phyloP scores from a whole-genome alignment of 805 yeast species.

The Hanseniaspora meyeri region DNA sequence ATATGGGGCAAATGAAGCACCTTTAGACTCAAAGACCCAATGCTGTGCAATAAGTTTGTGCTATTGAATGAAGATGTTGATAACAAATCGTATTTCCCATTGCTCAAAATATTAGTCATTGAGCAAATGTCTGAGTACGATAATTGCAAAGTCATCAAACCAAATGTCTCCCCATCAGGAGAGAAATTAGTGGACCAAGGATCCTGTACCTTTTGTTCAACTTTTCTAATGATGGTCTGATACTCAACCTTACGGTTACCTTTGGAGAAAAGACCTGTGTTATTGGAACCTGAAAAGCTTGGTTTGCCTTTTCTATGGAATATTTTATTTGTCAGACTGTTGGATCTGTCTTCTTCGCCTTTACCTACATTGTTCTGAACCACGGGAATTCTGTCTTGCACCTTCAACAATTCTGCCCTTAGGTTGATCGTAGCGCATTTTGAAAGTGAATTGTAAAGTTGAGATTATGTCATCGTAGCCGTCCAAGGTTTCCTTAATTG shows the following conservation, averaged over 20 bases:
- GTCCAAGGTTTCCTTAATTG: constrained; percentile 32
- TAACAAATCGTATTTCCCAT: not conserved
- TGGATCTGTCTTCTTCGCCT: constrained; percentile 16
- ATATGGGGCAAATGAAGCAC: constrained; percentile 9
- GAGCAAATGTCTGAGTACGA: not conserved
- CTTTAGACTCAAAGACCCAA: not conserved
- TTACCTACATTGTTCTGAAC: constrained; percentile 34
- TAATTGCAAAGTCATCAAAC: constrained; percentile 37
- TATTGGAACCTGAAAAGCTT: not conserved
- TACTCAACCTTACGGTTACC: constrained; percentile 28
- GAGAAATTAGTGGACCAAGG: constrained; percentile 57
- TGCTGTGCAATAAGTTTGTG: not conserved
- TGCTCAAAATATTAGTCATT: not conserved
- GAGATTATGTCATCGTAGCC: constrained; percentile 27
- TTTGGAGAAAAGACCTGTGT: constrained; percentile 15
- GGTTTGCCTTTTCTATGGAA: not conserved
- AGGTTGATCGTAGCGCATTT: constrained; percentile 42
- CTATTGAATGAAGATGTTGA: not conserved
- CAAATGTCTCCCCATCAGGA: constrained; percentile 76
- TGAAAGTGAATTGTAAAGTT: constrained; percentile 61
- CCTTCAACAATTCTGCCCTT: constrained; percentile 45
- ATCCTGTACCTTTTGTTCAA: constrained; percentile 35
- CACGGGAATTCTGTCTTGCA: constrained; percentile 43
- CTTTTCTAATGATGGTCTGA: constrained; percentile 36
- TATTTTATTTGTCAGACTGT: constrained; percentile 8